Conservation (phyloP, 345 rosid genomes). For the Salix arbutifolia region DNA sequence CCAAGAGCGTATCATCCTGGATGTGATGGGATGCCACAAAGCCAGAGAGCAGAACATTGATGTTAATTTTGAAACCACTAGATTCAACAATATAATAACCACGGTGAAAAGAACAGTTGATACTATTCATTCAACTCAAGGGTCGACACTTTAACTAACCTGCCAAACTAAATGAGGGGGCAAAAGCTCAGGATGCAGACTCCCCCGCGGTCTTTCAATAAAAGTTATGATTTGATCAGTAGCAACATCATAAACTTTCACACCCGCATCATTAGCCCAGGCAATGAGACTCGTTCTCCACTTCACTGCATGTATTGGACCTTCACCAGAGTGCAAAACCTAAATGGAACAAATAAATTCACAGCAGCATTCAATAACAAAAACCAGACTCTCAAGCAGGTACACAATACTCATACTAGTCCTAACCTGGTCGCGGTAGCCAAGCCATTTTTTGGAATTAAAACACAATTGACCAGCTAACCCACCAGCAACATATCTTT, state of each 20-base stretch:
- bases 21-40: conserved; percentile 16
- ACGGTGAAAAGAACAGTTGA: neutral
- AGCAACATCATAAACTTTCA: conserved; percentile 90
- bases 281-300: conserved; percentile 95
- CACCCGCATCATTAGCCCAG: conserved; percentile 98
- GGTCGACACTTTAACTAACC: conserved; percentile 40
- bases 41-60: conserved; percentile 3
- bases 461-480: conserved; percentile 88
- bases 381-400: neutral
- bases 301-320: conserved; percentile 88
- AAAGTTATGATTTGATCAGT: conserved; percentile 88
- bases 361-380: neutral
- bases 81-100: neutral
- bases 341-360: conserved; percentile 20
- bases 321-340: conserved; percentile 99
- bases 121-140: neutral
- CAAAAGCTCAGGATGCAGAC: conserved; percentile 87
- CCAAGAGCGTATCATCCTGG: conserved; percentile 85
- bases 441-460: conserved; percentile 89
- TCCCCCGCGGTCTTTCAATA: conserved; percentile 89
- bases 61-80: neutral
- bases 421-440: conserved; percentile 83
- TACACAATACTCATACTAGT: neutral
- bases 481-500: conserved; percentile 93
- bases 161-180: conserved; percentile 98